Evolutionary conservation across 2,329 filamentous ascomycete species (phyloP).

Genomic region (Amauroascus verrucosus): DNA sequence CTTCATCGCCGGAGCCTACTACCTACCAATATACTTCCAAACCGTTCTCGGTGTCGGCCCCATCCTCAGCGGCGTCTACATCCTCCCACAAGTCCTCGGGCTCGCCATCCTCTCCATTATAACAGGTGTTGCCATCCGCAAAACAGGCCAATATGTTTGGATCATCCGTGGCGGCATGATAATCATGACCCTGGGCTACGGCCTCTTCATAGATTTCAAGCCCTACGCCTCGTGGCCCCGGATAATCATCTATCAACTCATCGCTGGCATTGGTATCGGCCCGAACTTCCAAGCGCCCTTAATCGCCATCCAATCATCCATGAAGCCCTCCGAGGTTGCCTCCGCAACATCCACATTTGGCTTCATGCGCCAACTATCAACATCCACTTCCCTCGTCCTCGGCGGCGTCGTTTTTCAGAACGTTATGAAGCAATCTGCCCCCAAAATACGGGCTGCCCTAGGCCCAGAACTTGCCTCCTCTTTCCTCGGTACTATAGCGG

Average conservation of each 20-base stretch:
- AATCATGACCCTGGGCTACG: slow-evolving; percentile 55
- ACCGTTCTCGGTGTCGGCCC: slow-evolving; percentile 58
- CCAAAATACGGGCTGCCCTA: slow-evolving; percentile 10
- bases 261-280: slow-evolving; percentile 52
- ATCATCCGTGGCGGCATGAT: slow-evolving; percentile 50
- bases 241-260: slow-evolving; percentile 46
- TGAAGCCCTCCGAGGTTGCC: slow-evolving; percentile 51
- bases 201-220: slow-evolving; percentile 51
- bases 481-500: slow-evolving; percentile 15
- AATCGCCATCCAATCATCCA: slow-evolving; percentile 53
- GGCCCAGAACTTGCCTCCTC: slow-evolving; percentile 15
- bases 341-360: slow-evolving; percentile 53
- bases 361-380: slow-evolving; percentile 50
- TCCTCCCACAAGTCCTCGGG: slow-evolving; percentile 59
- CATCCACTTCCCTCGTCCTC: slow-evolving; percentile 49
- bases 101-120: slow-evolving; percentile 53
- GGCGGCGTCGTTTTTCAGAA: slow-evolving; percentile 44
- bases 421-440: slow-evolving; percentile 21
- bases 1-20: slow-evolving; percentile 71
- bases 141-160: slow-evolving; percentile 55
- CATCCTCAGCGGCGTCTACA: slow-evolving; percentile 62
- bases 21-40: slow-evolving; percentile 78
- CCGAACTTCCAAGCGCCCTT: slow-evolving; percentile 55
- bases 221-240: slow-evolving; percentile 44
- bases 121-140: slow-evolving; percentile 61